phyloP scores from a whole-genome alignment of 2,329 filamentous ascomycete species.

The Coleophoma eucalyptorum region DNA sequence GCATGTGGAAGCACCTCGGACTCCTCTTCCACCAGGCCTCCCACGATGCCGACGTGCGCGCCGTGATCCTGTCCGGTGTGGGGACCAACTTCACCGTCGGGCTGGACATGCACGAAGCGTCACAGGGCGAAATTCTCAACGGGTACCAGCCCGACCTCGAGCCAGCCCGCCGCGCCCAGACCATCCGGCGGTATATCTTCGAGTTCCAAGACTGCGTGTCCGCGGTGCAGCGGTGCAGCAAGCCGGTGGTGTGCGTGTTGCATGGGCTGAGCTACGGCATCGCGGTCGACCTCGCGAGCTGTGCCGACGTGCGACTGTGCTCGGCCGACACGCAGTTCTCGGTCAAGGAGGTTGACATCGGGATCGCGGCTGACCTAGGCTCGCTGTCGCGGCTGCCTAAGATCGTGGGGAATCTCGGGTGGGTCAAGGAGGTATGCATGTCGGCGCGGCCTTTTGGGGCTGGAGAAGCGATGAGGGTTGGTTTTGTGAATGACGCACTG shows the following conservation, averaged over 20 bases:
- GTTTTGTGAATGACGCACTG: neutral
- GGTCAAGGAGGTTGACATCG: neutral
- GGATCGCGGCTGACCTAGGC: neutral
- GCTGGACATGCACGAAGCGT: neutral
- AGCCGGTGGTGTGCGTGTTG: neutral
- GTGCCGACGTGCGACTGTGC: neutral
- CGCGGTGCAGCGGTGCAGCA: neutral
- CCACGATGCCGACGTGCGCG: neutral
- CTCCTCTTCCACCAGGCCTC: neutral
- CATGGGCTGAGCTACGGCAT: neutral
- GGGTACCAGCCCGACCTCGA: neutral
- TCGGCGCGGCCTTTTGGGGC: neutral
- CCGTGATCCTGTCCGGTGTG: neutral
- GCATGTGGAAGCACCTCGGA: neutral
- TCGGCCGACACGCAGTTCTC: neutral
- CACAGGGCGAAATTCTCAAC: neutral
- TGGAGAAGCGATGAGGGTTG: neutral
- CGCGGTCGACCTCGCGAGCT: neutral
- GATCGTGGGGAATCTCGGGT: neutral
- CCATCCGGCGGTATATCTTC: neutral
- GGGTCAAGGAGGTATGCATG: neutral
- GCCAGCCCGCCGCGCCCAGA: too few relatives aligned
- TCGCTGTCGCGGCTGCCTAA: neutral
- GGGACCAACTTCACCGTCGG: neutral
- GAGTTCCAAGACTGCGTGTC: neutral